These are phyloP conservation scores for Drechmeria coniospora DNA, from an alignment of 2,329 filamentous ascomycete species.

Conservation along the genomic window DNA sequence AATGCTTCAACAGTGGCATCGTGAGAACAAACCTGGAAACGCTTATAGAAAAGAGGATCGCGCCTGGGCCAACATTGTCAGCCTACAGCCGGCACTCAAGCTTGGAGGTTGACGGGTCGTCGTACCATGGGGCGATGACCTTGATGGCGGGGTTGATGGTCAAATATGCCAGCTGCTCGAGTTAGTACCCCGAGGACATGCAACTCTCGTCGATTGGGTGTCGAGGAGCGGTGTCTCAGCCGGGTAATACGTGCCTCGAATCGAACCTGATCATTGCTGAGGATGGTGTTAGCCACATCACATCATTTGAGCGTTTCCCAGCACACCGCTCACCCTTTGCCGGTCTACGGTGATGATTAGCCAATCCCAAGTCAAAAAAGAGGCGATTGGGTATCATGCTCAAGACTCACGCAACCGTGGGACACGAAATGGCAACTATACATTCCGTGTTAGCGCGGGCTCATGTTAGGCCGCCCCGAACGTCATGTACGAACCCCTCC, in stretches of 20 bases:
- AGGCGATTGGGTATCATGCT: no score
- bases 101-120: conserved; percentile 52
- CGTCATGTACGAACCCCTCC: no score
- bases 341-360: background rate
- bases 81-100: conserved; percentile 34
- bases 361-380: conserved; percentile 3
- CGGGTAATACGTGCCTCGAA: no score
- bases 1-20: no score
- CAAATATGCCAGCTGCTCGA: conserved; percentile 18
- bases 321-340: conserved; percentile 1
- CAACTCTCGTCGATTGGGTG: background rate
- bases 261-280: conserved; percentile 2
- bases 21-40: no score
- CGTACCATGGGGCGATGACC: conserved; percentile 61
- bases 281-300: background rate
- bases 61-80: no score
- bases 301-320: background rate
- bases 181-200: conserved; percentile 12
- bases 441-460: no score
- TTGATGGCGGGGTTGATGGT: conserved; percentile 45
- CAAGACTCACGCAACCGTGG: conserved; percentile 41
- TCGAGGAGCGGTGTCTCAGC: background rate
- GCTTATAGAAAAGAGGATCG: conserved; percentile 3
- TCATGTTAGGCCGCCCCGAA: no score
- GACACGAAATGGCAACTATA: conserved; percentile 24